phyloP scores from a whole-genome alignment of 805 yeast species.

The Candida yuanshanica region DNA sequence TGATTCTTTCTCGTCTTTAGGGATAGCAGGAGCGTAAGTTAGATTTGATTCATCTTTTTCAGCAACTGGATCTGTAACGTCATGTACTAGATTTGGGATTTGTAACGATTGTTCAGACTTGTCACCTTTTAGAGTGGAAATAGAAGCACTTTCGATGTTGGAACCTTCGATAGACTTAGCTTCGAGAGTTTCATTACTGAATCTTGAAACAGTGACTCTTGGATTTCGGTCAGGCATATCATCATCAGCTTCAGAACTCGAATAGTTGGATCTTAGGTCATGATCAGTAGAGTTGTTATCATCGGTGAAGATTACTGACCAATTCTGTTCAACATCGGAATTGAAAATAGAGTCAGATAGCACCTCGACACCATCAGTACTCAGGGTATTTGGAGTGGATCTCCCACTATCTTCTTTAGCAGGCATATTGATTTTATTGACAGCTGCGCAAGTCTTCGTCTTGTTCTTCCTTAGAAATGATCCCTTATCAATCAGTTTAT shows the following conservation, averaged over 20 bases:
- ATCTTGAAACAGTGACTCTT: constrained; percentile 5
- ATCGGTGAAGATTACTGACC: constrained; percentile 26
- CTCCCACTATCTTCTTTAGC: background rate
- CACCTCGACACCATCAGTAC: constrained; percentile 1
- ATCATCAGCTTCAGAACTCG: constrained; percentile 15
- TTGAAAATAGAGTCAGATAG: constrained; percentile 12
- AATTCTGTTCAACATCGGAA: constrained; percentile 20
- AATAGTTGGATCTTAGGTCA: constrained; percentile 20
- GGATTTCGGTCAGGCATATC: constrained; percentile 18
- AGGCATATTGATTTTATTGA: background rate
- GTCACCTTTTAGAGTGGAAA: constrained; percentile 10
- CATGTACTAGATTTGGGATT: constrained; percentile 1
- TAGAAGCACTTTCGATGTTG: background rate
- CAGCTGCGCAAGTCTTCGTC: background rate
- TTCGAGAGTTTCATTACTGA: background rate
- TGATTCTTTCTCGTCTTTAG: background rate
- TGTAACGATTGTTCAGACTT: background rate
- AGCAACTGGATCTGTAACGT: background rate
- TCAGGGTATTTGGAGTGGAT: constrained; percentile 3
- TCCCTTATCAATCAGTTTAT: background rate
- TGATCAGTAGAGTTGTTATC: constrained; percentile 24
- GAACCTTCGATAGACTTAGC: background rate
- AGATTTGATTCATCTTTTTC: background rate
- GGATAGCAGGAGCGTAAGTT: constrained; percentile 1
- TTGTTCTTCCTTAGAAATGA: background rate